phyloP scores from a whole-genome alignment of 208 protist species.

The Novymonas esmeraldas region DNA sequence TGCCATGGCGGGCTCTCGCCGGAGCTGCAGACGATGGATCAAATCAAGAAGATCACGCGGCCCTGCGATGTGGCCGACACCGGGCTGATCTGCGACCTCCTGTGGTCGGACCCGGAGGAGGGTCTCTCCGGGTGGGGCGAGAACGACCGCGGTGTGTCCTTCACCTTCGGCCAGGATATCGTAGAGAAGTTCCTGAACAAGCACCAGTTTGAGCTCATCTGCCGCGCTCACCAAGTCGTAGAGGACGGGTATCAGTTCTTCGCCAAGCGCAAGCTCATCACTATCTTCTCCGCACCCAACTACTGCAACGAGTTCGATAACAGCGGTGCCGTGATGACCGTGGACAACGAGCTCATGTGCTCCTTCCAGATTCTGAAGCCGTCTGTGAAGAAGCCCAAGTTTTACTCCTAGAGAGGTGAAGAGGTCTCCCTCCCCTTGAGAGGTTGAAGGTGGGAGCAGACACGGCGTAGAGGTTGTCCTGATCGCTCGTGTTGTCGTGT shows the following conservation, averaged over 20 bases:
- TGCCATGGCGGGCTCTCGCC: constrained; percentile 98
- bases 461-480: too few species aligned
- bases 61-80: constrained; percentile 99
- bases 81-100: constrained; percentile 99
- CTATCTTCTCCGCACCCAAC: constrained; percentile 98
- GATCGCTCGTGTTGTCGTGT: too few species aligned
- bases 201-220: constrained; percentile 96
- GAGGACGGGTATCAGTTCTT: constrained; percentile 98
- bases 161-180: constrained; percentile 92
- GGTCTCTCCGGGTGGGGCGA: constrained; percentile 90
- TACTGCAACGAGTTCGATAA: constrained; percentile 99
- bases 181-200: constrained; percentile 96
- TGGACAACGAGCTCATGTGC: constrained; percentile 98
- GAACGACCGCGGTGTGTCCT: constrained; percentile 94
- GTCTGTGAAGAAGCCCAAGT: constrained; percentile 88
- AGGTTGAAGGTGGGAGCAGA: not conserved
- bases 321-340: constrained; percentile 99
- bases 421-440: too few species aligned
- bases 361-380: constrained; percentile 98
- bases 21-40: constrained; percentile 96
- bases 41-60: constrained; percentile 96
- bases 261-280: constrained; percentile 95
- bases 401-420: constrained; percentile 55
- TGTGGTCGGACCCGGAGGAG: constrained; percentile 99
- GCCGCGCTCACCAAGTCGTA: constrained; percentile 98